Percentiles rank a stretch among this genome's conserved stretches.
Conservation (phyloP, 108 stramenopile genomes). For the Cyclotella cryptica region DNA sequence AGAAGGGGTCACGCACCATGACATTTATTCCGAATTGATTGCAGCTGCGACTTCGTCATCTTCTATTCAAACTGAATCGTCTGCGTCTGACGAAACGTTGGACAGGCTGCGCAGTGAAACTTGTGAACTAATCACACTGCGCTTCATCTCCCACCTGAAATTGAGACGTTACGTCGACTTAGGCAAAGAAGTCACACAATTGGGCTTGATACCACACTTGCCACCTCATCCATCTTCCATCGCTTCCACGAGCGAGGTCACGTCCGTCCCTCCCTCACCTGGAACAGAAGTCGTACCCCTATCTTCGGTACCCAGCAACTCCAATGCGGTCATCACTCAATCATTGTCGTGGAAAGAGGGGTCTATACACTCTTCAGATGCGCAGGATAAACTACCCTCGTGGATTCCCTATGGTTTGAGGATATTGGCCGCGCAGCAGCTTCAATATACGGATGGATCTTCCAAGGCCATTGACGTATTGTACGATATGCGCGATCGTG, state of each 20-base stretch:
- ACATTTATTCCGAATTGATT: conserved; percentile 25
- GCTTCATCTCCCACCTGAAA: conserved; percentile 69
- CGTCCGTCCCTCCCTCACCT: not conserved
- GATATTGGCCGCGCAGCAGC: conserved; percentile 65
- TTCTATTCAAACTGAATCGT: not conserved
- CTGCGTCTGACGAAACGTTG: not conserved
- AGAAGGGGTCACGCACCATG: conserved; percentile 4
- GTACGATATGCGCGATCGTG: conserved; percentile 57
- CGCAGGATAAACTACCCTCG: conserved; percentile 24
- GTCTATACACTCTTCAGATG: conserved; percentile 10
- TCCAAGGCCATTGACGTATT: conserved; percentile 59
- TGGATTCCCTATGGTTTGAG: conserved; percentile 52
- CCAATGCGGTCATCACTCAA: not conserved
- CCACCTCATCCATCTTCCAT: conserved; percentile 9
- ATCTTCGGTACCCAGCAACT: not conserved
- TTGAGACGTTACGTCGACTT: conserved; percentile 69
- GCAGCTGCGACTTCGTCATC: conserved; percentile 10
- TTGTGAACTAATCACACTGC: conserved; percentile 71
- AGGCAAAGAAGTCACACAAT: conserved; percentile 59
- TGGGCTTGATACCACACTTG: conserved; percentile 52
- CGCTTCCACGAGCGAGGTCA: not conserved
- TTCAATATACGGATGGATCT: conserved; percentile 57
- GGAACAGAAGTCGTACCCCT: not conserved
- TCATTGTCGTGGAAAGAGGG: conserved; percentile 36
- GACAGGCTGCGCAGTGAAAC: conserved; percentile 51